Percentiles rank a stretch among this genome's conserved stretches.
Conservation (phyloP, 345 rosid genomes). For the Eucalyptus dawsonii region DNA sequence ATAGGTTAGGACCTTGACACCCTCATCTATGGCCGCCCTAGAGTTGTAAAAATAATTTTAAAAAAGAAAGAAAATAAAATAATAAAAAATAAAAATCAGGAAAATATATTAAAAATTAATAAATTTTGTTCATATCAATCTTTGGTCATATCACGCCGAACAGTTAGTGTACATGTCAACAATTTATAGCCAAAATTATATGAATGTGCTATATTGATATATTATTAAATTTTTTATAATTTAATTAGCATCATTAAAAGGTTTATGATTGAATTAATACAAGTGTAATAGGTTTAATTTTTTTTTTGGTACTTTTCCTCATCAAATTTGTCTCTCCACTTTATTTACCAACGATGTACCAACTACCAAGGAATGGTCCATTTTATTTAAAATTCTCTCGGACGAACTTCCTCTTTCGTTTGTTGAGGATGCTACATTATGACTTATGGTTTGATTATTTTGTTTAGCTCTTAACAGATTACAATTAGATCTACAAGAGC, state of each 20-base stretch:
- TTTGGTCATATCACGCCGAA: accelerated
- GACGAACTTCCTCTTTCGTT: not conserved
- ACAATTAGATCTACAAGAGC: not conserved
- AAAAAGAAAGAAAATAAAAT: accelerated
- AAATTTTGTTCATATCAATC: accelerated
- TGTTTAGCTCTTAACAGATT: not conserved
- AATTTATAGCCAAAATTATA: accelerated
- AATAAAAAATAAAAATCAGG: too few species aligned
- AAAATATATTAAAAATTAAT: too few species aligned
- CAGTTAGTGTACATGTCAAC: accelerated
- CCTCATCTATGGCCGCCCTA: not conserved
- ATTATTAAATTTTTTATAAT: too few species aligned
- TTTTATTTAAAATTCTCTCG: not conserved
- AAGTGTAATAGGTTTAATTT: too few species aligned
- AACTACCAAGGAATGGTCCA: not conserved
- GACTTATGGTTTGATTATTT: not conserved
- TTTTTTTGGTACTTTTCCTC: not conserved
- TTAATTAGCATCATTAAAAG: too few species aligned
- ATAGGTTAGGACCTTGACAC: not conserved
- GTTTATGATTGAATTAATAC: too few species aligned
- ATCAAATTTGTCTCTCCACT: not conserved
- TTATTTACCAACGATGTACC: not conserved
- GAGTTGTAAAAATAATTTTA: not conserved
- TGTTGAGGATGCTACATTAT: not conserved
- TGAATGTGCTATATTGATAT: accelerated